A percentile compares a stretch with the other conserved stretches of the same genome.
phyloP scores from a whole-genome alignment of 495 filamentous ascomycete species.

The Cercophora newfieldiana region DNA sequence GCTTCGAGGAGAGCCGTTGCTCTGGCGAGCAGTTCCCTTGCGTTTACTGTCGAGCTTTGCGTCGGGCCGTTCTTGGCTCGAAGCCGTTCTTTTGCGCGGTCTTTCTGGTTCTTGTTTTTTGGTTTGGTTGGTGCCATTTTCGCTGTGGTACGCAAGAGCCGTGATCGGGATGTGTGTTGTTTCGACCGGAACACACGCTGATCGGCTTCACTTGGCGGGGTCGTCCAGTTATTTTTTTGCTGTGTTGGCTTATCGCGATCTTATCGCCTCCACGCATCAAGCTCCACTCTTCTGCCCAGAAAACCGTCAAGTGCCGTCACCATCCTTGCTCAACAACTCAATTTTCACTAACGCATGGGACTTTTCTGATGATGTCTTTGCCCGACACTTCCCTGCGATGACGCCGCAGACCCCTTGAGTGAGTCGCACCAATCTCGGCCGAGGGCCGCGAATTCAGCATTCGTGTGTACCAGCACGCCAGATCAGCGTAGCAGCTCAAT shows the following conservation, averaged over 20 bases:
- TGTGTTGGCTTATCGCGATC: conserved; percentile 14
- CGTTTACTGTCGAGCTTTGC: conserved; percentile 30
- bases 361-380: too few relatives aligned
- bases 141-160: not conserved
- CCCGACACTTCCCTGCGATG: too few relatives aligned
- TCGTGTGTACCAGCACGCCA: too few relatives aligned
- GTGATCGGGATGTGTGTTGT: not conserved
- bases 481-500: too few relatives aligned
- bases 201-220: not conserved
- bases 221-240: conserved; percentile 7
- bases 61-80: conserved; percentile 34
- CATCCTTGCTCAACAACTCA: too few relatives aligned
- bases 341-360: too few relatives aligned
- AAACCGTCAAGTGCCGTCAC: too few relatives aligned
- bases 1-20: conserved; percentile 70
- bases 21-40: conserved; percentile 57
- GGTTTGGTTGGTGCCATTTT: conserved; percentile 48
- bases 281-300: not conserved
- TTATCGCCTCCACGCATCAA: conserved; percentile 4
- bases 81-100: conserved; percentile 28
- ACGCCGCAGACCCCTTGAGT: too few relatives aligned
- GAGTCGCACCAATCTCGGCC: too few relatives aligned
- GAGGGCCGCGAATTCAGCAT: too few relatives aligned
- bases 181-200: not conserved
- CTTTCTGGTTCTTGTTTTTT: conserved; percentile 41